Conservation (phyloP, 192 early-diverging fungal species). For the Coemansia sp. region DNA sequence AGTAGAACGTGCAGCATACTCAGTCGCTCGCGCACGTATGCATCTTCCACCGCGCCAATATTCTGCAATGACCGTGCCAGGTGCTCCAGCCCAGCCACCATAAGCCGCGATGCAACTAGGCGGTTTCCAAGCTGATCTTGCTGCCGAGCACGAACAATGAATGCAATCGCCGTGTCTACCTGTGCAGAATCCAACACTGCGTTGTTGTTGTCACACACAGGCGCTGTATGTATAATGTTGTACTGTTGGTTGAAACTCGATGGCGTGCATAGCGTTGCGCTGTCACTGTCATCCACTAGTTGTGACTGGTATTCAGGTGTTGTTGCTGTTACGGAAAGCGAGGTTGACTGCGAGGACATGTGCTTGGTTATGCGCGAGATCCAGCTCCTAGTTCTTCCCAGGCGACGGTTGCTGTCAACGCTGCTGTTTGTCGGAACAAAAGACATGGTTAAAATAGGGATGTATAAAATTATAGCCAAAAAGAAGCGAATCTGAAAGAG, state of each 20-base stretch:
- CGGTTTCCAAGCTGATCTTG: constrained; percentile 23
- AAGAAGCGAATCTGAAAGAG: too few species aligned
- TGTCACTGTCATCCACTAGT: not conserved
- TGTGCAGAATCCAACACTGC: constrained; percentile 8
- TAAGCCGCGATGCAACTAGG: constrained; percentile 14
- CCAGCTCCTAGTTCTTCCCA: not conserved
- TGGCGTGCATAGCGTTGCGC: constrained; percentile 7
- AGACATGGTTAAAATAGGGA: not conserved
- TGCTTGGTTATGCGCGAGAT: constrained; percentile 1
- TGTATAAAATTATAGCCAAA: not conserved
- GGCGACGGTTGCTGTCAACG: not conserved
- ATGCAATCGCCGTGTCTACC: constrained; percentile 23
- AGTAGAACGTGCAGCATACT: constrained; percentile 15
- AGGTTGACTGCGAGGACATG: not conserved
- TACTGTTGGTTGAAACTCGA: not conserved
- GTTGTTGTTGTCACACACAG: not conserved
- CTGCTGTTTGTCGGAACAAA: not conserved
- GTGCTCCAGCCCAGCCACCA: constrained; percentile 16
- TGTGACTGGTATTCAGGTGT: not conserved
- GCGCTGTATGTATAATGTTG: not conserved
- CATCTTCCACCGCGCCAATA: not conserved
- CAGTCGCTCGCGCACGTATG: constrained; percentile 20
- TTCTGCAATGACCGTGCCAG: constrained; percentile 19
- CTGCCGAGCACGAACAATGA: constrained; percentile 30
- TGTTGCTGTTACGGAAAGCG: not conserved